These are phyloP conservation scores for Botrytis paeoniae DNA, from an alignment of 2,329 filamentous ascomycete species.

Conservation along the genomic window DNA sequence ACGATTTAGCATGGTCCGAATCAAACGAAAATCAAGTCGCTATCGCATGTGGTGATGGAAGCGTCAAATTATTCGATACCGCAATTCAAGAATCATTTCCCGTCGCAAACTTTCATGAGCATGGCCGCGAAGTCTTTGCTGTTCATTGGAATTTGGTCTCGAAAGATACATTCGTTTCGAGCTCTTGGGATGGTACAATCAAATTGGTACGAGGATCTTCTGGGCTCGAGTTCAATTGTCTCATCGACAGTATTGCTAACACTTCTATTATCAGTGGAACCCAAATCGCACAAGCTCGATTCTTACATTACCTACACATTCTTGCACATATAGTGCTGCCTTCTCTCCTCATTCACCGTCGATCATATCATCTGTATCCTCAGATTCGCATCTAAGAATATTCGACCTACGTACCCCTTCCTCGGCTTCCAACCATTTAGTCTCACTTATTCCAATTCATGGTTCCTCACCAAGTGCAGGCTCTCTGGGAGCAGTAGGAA, in stretches of 20 bases:
- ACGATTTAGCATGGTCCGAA: slow-evolving; percentile 94
- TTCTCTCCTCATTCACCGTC: slow-evolving; percentile 87
- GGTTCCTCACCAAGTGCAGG: slow-evolving; percentile 45
- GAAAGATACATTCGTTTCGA: slow-evolving; percentile 87
- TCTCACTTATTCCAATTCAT: slow-evolving; percentile 79
- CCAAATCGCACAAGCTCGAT: slow-evolving; percentile 73
- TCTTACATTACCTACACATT: slow-evolving; percentile 83
- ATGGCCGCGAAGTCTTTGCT: slow-evolving; percentile 88
- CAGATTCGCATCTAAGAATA: slow-evolving; percentile 83
- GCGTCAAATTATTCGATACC: slow-evolving; percentile 90
- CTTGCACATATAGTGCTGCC: slow-evolving; percentile 88
- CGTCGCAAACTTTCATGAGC: slow-evolving; percentile 88
- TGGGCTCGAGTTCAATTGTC: too few relatives aligned
- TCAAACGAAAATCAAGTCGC: slow-evolving; percentile 93
- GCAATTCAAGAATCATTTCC: slow-evolving; percentile 73
- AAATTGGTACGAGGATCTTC: slow-evolving; percentile 62
- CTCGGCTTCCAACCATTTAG: slow-evolving; percentile 83
- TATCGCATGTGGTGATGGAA: slow-evolving; percentile 87
- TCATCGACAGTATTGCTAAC: slow-evolving; percentile 12
- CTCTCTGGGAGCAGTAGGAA: slow-evolving; percentile 29
- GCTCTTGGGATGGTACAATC: slow-evolving; percentile 93
- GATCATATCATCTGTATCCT: slow-evolving; percentile 81
- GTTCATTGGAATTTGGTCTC: slow-evolving; percentile 89
- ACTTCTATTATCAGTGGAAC: slow-evolving; percentile 62
- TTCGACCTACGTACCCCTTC: slow-evolving; percentile 89